Evolutionary conservation across 1,139 yeast genomes (phyloP), one percentile per base, ranked within the genome.

Genomic region (Yamadazyma taylorii): DNA sequence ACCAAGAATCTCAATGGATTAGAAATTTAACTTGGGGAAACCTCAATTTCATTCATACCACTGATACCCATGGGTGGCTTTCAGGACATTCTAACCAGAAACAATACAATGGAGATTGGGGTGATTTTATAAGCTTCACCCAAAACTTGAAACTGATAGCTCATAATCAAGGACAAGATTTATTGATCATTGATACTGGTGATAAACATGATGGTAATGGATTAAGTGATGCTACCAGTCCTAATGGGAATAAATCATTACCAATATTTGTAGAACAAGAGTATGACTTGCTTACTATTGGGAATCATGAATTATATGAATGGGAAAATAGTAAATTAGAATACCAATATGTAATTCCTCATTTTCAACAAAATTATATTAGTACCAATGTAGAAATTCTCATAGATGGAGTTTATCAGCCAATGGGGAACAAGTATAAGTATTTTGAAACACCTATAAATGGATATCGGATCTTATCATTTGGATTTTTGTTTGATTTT

Each of bases 201-300:
- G 98, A 92, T 60, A 79, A 88, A 43, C 96, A 87, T 50, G 97
- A 92, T 58, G 98, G 98, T 1, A 89, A 88, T 55, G 98, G 97
- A 1, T 61, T 83, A 16, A 75, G 89, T 32, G 97, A 90, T 60
- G 82, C 84, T 9, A 83, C 95, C 0, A 45, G 34, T 3, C 87
- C 90, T 2, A 82, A 82, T 51, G 97, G 97, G 0, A 53, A 65
- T 10, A 58, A 71, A 21, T 75, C 92, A 1, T 75, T 81, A 25
- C 72, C 75, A 1, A 70, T 88, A 0, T 89, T 89, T 57, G 73
- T 73, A 45, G 64, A 74, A 46, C 78, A 77, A 40, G 82, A 85
- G 42, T 86, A 83, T 51, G 97, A 92, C 56, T 58, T 92, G 29
- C 62, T 92, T 30, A 85, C 96, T 0, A 66, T 90, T 34, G 98